Base-by-base conservation (phyloP, 163 green algal species). In the Chloromonas sp. region DNA sequence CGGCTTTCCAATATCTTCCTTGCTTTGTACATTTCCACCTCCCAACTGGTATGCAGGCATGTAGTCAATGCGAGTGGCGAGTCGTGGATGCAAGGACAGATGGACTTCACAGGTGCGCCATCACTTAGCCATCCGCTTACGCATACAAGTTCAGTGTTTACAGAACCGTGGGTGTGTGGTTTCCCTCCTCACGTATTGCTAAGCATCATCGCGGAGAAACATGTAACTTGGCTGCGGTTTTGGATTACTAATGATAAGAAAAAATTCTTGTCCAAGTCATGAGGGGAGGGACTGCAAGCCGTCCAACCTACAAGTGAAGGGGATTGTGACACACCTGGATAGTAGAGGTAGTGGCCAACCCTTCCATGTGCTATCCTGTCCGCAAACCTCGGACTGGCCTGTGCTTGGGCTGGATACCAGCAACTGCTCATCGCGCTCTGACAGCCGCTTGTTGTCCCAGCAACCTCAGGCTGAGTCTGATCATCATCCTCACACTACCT, bases 71-170 rank as follows among this genome's bases (percentile, higher is more conserved):
- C 79, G 57, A 83, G 84, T 66, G 79, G 79, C 13, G 79, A 86
- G 58, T 81, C 78, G 11, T 84, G 84, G 60, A 80, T 83, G 78
- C 83, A 88, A 84, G 88, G 81, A 70, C 66, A 84, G 3, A 84
- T 84, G 81, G 81, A 84, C 66, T 84, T 84, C 62, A 84, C 81
- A 80, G 81, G 81, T 70, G 57, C 13, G 81, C 78, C 14, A 58
- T 58, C 71, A 2, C 14, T 36, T 36, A 5, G 71, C 13, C 5
- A 11, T 58, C 71, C 71, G 14, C 13, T 14, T 58, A 2, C 2
- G 71, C 71, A 79, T 2, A 36, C 71, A 11, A 59, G 66, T 76
- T 11, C 8, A 11, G 66, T 11, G 11, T 8, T 76, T 8, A 11
- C 8, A 76, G 66, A 76, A 11, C 8, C 8, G 66, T 76, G 66